A percentile compares a stretch with the other conserved stretches of the same genome.
Evolutionary conservation across 768 basidiomycete genomes (phyloP).

Genomic region (Strobilomyces echinocephalus): DNA sequence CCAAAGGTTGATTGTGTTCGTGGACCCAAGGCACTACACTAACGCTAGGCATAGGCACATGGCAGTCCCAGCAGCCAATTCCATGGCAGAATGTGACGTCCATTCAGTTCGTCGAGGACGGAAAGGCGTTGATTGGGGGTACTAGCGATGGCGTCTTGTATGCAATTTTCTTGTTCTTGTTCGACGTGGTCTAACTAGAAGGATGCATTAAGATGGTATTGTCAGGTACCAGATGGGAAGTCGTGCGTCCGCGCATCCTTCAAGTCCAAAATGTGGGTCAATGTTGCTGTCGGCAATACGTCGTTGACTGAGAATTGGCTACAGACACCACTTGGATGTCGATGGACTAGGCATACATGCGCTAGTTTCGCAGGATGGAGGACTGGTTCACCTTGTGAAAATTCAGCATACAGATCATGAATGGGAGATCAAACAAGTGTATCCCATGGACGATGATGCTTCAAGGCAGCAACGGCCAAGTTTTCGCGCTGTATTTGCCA

Average conservation of each 20-base stretch:
- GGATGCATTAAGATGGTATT: conserved; percentile 51
- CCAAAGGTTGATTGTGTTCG: conserved; percentile 39
- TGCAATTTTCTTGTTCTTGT: conserved; percentile 16
- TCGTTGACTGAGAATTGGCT: conserved; percentile 8
- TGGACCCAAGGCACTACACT: background rate
- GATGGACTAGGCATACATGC: conserved; percentile 45
- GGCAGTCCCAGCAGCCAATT: conserved; percentile 63
- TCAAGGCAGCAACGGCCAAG: conserved; percentile 27
- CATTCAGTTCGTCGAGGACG: conserved; percentile 59
- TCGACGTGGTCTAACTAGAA: conserved; percentile 9
- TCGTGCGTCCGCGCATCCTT: conserved; percentile 57
- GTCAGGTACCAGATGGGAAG: conserved; percentile 62
- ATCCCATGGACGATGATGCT: conserved; percentile 37
- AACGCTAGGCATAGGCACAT: conserved; percentile 41
- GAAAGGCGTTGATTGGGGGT: conserved; percentile 60
- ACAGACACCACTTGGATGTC: conserved; percentile 53
- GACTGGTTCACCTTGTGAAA: conserved; percentile 47
- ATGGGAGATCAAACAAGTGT: conserved; percentile 51
- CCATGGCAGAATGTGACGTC: conserved; percentile 59
- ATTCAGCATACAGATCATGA: conserved; percentile 47
- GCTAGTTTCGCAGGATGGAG: conserved; percentile 50
- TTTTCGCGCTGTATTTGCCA: conserved; percentile 53
- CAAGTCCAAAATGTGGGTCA: conserved; percentile 51
- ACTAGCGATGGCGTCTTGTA: conserved; percentile 68
- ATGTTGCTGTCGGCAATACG: background rate